phyloP scores from a whole-genome alignment of 78 protist genomes.

The Anaeramoeba ignava region DNA sequence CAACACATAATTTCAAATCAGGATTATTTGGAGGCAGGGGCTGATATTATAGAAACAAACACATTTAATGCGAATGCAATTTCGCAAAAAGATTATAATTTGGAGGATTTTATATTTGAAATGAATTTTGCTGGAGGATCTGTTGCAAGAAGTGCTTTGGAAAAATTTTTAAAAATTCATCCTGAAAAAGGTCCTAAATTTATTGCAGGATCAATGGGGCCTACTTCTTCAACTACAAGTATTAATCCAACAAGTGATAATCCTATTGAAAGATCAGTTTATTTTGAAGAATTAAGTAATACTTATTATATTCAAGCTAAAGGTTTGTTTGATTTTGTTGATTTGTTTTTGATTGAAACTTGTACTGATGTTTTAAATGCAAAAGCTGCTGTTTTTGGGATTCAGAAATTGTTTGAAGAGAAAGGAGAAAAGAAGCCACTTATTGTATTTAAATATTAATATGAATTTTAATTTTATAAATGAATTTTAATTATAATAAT shows the following conservation, averaged over 20 bases:
- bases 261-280: background rate
- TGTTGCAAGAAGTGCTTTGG: constrained; percentile 23
- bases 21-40: constrained; percentile 84
- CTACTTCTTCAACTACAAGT: constrained; percentile 40
- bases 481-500: background rate
- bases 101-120: constrained; percentile 45
- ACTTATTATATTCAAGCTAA: constrained; percentile 16
- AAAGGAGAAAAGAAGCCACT: background rate
- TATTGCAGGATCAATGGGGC: constrained; percentile 96
- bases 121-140: constrained; percentile 5
- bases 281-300: background rate
- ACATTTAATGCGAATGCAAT: constrained; percentile 77
- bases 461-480: background rate
- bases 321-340: constrained; percentile 82
- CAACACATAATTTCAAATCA: constrained; percentile 1
- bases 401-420: constrained; percentile 58
- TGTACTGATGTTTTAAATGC: constrained; percentile 94
- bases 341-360: constrained; percentile 91
- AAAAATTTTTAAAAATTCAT: constrained; percentile 20
- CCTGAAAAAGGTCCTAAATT: constrained; percentile 37
- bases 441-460: background rate
- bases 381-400: constrained; percentile 85
- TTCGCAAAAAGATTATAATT: constrained; percentile 84
- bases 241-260: background rate
- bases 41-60: constrained; percentile 94